A percentile compares a stretch with the other conserved stretches of the same genome.
Evolutionary conservation across 78 protist species (phyloP).

Genomic region (slime mould (Dictyostelium discoideum)): dicty_2.7 NC_007091.3:384501-385000

Average conservation of each 20-base stretch:
- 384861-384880: conserved; percentile 70
- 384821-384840: conserved; percentile 1
- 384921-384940: neutral
- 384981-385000: neutral
- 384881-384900: conserved; percentile 10
- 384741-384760: conserved; percentile 39
- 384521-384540: neutral
- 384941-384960: neutral
- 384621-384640: conserved; percentile 18
- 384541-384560: conserved; percentile 26
- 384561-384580: neutral
- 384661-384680: neutral
- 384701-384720: conserved; percentile 9
- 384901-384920: conserved; percentile 48
- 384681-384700: conserved; percentile 34
- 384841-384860: conserved; percentile 64
- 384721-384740: conserved; percentile 27
- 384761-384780: conserved; percentile 64
- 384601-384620: conserved; percentile 54
- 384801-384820: conserved; percentile 74
- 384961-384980: neutral
- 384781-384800: conserved; percentile 52
- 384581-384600: conserved; percentile 18
- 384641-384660: neutral
- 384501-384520: neutral